Evolutionary conservation across 1,284 basidiomycete genomes (phyloP).

Genomic region (Cutaneotrichosporon spelunceum): DNA sequence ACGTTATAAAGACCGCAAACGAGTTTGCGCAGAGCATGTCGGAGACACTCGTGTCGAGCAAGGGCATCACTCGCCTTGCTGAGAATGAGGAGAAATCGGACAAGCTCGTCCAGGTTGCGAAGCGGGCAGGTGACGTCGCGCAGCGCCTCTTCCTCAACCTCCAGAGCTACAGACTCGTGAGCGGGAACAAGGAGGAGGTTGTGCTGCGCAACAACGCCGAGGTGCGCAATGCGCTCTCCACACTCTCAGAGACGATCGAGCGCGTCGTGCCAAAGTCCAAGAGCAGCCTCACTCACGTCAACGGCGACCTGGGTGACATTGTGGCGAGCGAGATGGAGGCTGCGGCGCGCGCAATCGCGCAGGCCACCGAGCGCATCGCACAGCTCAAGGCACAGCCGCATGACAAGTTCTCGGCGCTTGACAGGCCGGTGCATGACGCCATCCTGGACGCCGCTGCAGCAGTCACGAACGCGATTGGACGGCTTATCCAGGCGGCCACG

Average conservation of each 20-base stretch:
- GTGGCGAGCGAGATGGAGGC: constrained; percentile 95
- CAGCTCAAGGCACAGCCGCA: constrained; percentile 84
- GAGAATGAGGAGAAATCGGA: constrained; percentile 88
- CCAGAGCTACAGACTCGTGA: constrained; percentile 88
- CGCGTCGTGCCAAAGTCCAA: constrained; percentile 81
- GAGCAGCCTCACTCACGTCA: constrained; percentile 68
- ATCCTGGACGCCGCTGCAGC: constrained; percentile 90
- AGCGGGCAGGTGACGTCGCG: constrained; percentile 77
- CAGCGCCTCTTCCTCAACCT: constrained; percentile 92
- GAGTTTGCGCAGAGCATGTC: constrained; percentile 89
- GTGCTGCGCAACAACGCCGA: constrained; percentile 88
- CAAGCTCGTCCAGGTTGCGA: constrained; percentile 81
- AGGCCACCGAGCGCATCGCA: constrained; percentile 84
- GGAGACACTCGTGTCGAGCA: constrained; percentile 88
- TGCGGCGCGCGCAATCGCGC: constrained; percentile 89
- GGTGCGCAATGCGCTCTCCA: constrained; percentile 71
- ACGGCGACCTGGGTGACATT: constrained; percentile 92
- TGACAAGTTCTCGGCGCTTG: constrained; percentile 80
- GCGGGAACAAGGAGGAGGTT: constrained; percentile 74
- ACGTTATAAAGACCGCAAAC: constrained; percentile 97
- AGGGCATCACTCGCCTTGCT: constrained; percentile 90
- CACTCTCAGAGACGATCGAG: constrained; percentile 84
- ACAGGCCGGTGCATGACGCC: constrained; percentile 96
- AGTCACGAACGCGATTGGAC: constrained; percentile 90
- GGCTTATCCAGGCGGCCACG: constrained; percentile 92